Evolutionary conservation across 495 filamentous ascomycete genomes (phyloP), one percentile per base, ranked within the genome.

Genomic region (Penicillium cataractarum): DNA sequence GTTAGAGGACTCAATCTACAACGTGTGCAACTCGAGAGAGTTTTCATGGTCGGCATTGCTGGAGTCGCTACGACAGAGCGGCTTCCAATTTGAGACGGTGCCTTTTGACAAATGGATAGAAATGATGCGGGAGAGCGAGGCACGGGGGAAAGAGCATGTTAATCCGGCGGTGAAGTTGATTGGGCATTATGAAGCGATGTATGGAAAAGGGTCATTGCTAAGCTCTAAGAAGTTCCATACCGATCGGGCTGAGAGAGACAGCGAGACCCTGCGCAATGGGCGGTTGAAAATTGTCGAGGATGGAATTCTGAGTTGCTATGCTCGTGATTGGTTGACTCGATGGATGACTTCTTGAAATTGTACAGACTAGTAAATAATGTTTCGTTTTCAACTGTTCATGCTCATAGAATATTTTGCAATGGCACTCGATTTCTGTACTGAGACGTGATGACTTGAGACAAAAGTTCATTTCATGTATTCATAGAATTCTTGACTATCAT

Each of bases 91-190:
- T 64, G 72, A 82, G 8, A 69, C 65, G 0, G 74, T 87, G 0
- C 57, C 76, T 0, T 78, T 79, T 29, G 61, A 69, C 10, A 70
- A 79, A 35, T 89, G 86, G 87, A 52, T 87, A 6, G 35, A 74
- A 27, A 73, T 71, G 53, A 67, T 89, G 17, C 66, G 74, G 0
- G 72, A 71, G 24, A 77, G 75, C 26, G 76, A 86, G 12, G 68
- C 64, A 5, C 77, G 83, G 56, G 81, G 83, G 0, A 74, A 76
- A 46, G 76, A 76, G 48, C n/a, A 50, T 32, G 53, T 68, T 21
- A 89, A 89, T 58, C 86, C 87, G 2, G 80, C 84, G 4, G 80
- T 86, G 39, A 88, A 89, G 64, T 70, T 89, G 51, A 69, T 83
- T n/a, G 80, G 78, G 10, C 87, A 85, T 73, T 89, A 78, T 29